A percentile compares a stretch with the other conserved stretches of the same genome.
phyloP scores from a whole-genome alignment of 2,329 filamentous ascomycete genomes.

The Fusarium protoensiforme region DNA sequence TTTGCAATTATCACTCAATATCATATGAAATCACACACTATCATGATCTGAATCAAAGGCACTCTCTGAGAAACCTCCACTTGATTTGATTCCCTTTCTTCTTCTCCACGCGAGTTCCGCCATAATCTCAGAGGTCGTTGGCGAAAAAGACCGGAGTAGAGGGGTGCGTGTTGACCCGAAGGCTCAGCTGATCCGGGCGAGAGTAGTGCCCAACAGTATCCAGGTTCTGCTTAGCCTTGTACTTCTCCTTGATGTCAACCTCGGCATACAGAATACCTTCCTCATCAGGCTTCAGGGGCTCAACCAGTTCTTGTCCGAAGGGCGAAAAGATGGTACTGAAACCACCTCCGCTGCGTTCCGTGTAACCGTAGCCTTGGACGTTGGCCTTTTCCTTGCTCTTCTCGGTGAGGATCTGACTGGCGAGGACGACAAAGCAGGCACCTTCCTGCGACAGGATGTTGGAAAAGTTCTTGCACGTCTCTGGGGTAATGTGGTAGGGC shows the following conservation, averaged over 20 bases:
- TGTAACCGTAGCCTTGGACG: neutral
- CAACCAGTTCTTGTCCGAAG: conserved; percentile 37
- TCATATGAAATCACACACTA: no score
- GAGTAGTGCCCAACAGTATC: conserved; percentile 49
- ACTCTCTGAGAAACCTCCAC: no score
- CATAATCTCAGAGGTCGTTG: neutral
- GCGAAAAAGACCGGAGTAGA: neutral
- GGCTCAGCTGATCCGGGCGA: conserved; percentile 52
- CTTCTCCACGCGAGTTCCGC: no score
- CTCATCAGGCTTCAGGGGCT: conserved; percentile 39
- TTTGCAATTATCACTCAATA: no score
- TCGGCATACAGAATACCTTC: conserved; percentile 53
- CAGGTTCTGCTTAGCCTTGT: conserved; percentile 46
- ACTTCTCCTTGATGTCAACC: conserved; percentile 40
- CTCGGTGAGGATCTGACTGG: neutral
- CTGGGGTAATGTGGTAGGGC: neutral
- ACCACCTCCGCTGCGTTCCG: neutral
- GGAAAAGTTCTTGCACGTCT: neutral
- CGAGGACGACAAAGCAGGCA: conserved; percentile 59
- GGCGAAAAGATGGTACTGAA: neutral
- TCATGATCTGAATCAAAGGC: no score
- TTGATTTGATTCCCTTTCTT: no score
- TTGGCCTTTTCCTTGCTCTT: neutral
- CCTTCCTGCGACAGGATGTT: conserved; percentile 65
- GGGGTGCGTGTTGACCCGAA: conserved; percentile 19